Conservation (phyloP, 192 early-diverging fungal species). For the Rhizophagus clarus region DNA sequence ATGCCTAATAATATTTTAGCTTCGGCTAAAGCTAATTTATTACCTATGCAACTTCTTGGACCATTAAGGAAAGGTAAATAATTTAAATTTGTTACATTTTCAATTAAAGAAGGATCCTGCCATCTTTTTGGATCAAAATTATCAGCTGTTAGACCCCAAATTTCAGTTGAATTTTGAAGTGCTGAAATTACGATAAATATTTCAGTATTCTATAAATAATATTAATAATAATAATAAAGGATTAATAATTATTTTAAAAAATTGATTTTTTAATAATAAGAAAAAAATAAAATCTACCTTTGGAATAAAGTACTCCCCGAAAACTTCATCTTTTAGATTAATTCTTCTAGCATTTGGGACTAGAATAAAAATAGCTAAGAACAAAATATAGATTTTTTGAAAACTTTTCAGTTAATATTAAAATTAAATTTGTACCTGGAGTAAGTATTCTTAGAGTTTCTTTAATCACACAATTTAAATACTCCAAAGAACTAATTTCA, state of each 20-base stretch:
- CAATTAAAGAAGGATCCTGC: slow-evolving; percentile 41
- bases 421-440: slow-evolving; percentile 30
- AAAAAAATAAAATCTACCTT: slow-evolving; percentile 38
- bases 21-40: slow-evolving; percentile 57
- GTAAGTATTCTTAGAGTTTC: slow-evolving; percentile 53
- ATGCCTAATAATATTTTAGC: slow-evolving; percentile 51
- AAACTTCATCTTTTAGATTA: slow-evolving; percentile 35
- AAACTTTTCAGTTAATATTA: no score
- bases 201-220: not conserved
- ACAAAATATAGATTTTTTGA: not conserved
- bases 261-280: no score
- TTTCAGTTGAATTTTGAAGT: not conserved
- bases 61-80: slow-evolving; percentile 54
- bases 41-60: slow-evolving; percentile 58
- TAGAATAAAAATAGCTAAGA: not conserved
- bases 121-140: slow-evolving; percentile 59
- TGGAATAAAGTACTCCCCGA: slow-evolving; percentile 50
- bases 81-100: slow-evolving; percentile 33
- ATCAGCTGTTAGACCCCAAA: slow-evolving; percentile 21
- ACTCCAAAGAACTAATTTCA: slow-evolving; percentile 46
- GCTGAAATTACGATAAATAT: not conserved
- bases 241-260: not conserved
- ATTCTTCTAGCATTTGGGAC: slow-evolving; percentile 48
- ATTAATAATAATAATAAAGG: no score
- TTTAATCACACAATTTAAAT: slow-evolving; percentile 55